Conservation (phyloP, 2,329 filamentous ascomycete species). For the Aspergillus nomiae region DNA sequence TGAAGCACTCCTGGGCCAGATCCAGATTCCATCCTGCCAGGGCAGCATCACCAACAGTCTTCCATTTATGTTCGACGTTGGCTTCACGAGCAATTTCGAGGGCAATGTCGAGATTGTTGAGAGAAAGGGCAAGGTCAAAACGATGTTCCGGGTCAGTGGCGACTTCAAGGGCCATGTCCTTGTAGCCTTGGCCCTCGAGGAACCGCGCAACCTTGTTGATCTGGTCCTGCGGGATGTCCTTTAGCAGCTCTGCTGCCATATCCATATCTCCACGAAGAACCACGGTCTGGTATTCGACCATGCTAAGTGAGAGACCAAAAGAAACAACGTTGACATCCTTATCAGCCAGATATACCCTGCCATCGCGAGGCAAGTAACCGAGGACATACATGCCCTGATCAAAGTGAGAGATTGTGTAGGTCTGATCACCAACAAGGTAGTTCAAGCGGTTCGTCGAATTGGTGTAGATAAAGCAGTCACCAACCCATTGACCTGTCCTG, state of each 20-base stretch:
- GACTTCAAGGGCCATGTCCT: slow-evolving; percentile 91
- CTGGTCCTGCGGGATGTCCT: slow-evolving; percentile 84
- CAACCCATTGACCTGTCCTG: slow-evolving; percentile 94
- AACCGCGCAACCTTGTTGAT: slow-evolving; percentile 98
- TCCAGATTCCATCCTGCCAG: slow-evolving; percentile 82
- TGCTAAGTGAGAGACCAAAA: slow-evolving; percentile 84
- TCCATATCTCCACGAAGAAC: slow-evolving; percentile 94
- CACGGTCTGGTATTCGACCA: slow-evolving; percentile 95
- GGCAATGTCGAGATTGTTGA: slow-evolving; percentile 83
- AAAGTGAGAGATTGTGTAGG: slow-evolving; percentile 96
- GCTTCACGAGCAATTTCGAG: slow-evolving; percentile 80
- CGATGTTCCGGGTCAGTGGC: slow-evolving; percentile 95
- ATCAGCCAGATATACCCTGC: slow-evolving; percentile 91
- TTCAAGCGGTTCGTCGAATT: slow-evolving; percentile 95
- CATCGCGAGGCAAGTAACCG: slow-evolving; percentile 92
- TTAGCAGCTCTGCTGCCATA: slow-evolving; percentile 79
- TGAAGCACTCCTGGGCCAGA: slow-evolving; percentile 91
- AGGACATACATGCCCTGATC: slow-evolving; percentile 94
- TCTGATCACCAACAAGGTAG: slow-evolving; percentile 96
- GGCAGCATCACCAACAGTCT: slow-evolving; percentile 91
- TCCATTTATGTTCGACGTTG: slow-evolving; percentile 96
- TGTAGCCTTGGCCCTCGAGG: slow-evolving; percentile 94
- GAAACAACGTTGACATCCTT: slow-evolving; percentile 93
- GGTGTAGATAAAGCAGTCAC: slow-evolving; percentile 98
- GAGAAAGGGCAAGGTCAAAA: slow-evolving; percentile 83